phyloP scores from a whole-genome alignment of 805 yeast species.

The Ogataea paraovalis region DNA sequence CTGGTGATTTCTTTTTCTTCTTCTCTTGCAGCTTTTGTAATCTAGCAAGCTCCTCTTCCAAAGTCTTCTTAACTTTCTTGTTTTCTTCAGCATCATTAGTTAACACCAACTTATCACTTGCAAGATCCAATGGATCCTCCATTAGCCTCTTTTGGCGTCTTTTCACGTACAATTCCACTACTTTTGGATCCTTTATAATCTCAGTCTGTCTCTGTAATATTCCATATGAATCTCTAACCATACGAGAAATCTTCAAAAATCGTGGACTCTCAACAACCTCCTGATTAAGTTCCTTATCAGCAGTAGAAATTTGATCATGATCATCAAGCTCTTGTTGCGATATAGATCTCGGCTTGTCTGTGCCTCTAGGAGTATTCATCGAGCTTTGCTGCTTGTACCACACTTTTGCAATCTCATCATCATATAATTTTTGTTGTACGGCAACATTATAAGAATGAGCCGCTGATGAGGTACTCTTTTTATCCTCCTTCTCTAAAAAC shows the following conservation, averaged over 20 bases:
- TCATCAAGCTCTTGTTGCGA: constrained; percentile 16
- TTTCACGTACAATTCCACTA: constrained; percentile 78
- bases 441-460: constrained; percentile 79
- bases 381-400: constrained; percentile 83
- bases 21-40: constrained; percentile 73
- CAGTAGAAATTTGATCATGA: constrained; percentile 31
- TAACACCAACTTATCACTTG: constrained; percentile 68
- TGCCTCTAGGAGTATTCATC: constrained; percentile 36
- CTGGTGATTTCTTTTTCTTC: constrained; percentile 33
- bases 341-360: constrained; percentile 21
- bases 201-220: constrained; percentile 78
- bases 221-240: constrained; percentile 80
- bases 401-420: constrained; percentile 79
- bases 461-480: constrained; percentile 40
- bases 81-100: constrained; percentile 84
- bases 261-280: constrained; percentile 31
- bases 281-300: constrained; percentile 28
- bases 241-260: constrained; percentile 62
- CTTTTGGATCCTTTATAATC: constrained; percentile 76
- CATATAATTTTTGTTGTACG: constrained; percentile 84
- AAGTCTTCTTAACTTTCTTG: constrained; percentile 65
- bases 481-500: constrained; percentile 27
- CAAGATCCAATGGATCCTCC: constrained; percentile 45
- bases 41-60: constrained; percentile 81
- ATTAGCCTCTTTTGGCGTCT: constrained; percentile 38